phyloP scores from a whole-genome alignment of 2,329 filamentous ascomycete genomes.

The Trichoderma sp. region DNA sequence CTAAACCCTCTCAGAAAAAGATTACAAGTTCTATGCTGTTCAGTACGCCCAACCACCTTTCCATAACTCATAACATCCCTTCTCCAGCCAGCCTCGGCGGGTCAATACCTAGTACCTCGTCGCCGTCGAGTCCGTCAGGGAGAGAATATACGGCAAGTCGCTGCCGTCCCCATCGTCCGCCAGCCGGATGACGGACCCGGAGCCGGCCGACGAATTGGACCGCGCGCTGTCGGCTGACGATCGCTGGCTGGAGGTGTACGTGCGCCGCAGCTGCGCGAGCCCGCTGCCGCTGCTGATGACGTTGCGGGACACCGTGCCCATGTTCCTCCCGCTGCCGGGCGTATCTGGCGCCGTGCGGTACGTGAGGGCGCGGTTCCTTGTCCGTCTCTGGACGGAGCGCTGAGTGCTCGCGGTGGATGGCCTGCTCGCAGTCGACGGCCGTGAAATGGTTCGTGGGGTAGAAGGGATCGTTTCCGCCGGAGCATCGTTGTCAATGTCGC shows the following conservation, averaged over 20 bases:
- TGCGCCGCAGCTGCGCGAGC: conserved; percentile 48
- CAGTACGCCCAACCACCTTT: not conserved
- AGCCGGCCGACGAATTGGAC: conserved; percentile 43
- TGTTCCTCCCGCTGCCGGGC: conserved; percentile 47
- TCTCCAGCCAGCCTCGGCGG: not conserved
- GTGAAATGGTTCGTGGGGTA: conserved; percentile 42
- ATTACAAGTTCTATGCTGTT: not conserved
- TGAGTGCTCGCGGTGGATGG: conserved; percentile 40
- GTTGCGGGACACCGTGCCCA: conserved; percentile 42
- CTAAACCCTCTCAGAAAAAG: not conserved
- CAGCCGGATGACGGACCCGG: conserved; percentile 53
- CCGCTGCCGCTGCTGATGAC: conserved; percentile 43
- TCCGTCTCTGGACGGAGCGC: conserved; percentile 43
- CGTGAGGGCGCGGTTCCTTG: conserved; percentile 46
- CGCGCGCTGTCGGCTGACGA: conserved; percentile 48
- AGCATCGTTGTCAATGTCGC: conserved; percentile 51
- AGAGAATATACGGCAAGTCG: conserved; percentile 45
- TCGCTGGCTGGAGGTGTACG: conserved; percentile 44
- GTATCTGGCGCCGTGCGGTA: conserved; percentile 60
- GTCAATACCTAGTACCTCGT: conserved; percentile 30
- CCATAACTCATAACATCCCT: not conserved
- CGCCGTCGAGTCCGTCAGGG: conserved; percentile 39
- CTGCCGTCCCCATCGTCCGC: conserved; percentile 43
- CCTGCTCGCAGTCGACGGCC: conserved; percentile 35
- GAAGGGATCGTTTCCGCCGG: conserved; percentile 48